phyloP scores from a whole-genome alignment of 2,329 filamentous ascomycete genomes.

The Paracorniculantispora psalliotae region DNA sequence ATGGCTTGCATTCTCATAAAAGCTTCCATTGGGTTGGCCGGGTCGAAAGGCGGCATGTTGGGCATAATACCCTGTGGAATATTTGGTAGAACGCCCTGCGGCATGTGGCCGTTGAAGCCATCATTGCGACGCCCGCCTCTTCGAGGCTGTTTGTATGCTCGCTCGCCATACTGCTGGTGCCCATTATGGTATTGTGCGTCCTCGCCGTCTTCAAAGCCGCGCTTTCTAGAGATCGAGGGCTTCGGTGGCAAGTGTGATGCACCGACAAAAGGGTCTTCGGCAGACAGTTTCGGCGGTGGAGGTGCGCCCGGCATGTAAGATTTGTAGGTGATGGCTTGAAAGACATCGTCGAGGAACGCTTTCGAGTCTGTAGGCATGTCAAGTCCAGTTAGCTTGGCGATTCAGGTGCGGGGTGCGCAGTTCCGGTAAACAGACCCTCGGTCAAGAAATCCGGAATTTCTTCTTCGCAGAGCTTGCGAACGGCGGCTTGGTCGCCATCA shows the following conservation, averaged over 20 bases:
- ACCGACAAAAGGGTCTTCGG: neutral
- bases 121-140: slow-evolving; percentile 39
- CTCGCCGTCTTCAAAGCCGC: slow-evolving; percentile 28
- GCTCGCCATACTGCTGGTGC: slow-evolving; percentile 28
- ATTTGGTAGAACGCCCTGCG: too few species aligned
- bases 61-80: too few species aligned
- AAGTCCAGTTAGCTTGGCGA: neutral
- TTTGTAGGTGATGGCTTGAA: slow-evolving; percentile 58
- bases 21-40: slow-evolving; percentile 56
- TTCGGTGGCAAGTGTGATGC: slow-evolving; percentile 18
- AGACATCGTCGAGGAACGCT: slow-evolving; percentile 65
- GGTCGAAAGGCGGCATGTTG: slow-evolving; percentile 47
- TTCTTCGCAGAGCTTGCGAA: slow-evolving; percentile 62
- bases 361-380: slow-evolving; percentile 27
- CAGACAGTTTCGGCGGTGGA: slow-evolving; percentile 30
- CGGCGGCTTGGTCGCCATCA: slow-evolving; percentile 59
- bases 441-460: slow-evolving; percentile 73
- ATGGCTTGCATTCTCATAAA: slow-evolving; percentile 59
- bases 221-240: slow-evolving; percentile 26
- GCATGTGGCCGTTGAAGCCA: slow-evolving; percentile 17
- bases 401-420: neutral
- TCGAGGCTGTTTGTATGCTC: slow-evolving; percentile 56
- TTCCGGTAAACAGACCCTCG: slow-evolving; percentile 41
- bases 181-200: slow-evolving; percentile 20
- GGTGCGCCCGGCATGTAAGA: slow-evolving; percentile 54